These are phyloP conservation scores for Fusarium nematophilum DNA, from an alignment of 2,329 filamentous ascomycete genomes.

Conservation along the genomic window DNA sequence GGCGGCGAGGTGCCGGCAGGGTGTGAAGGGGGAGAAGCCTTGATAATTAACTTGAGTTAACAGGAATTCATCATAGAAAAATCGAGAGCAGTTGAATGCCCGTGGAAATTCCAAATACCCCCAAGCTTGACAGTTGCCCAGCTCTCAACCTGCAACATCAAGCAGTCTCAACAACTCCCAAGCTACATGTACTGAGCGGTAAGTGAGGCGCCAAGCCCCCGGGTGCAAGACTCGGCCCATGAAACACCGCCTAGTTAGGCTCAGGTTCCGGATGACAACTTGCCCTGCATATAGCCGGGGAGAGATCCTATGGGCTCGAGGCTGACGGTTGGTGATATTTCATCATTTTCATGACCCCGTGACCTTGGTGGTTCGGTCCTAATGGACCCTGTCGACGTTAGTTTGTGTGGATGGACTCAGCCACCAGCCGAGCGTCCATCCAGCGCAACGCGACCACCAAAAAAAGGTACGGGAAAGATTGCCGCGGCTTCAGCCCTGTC, in stretches of 20 bases:
- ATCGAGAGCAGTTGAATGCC: too few relatives aligned
- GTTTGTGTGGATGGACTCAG: too few relatives aligned
- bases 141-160: too few relatives aligned
- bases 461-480: conserved; percentile 3
- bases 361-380: conserved; percentile 22
- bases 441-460: not conserved
- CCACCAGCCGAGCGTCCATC: conserved; percentile 5
- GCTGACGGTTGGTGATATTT: conserved; percentile 33
- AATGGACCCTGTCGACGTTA: conserved; percentile 18
- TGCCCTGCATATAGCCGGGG: conserved; percentile 33
- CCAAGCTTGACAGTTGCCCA: too few relatives aligned
- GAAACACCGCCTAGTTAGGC: conserved; percentile 11
- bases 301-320: conserved; percentile 16
- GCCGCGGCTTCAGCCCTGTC: conserved; percentile 15
- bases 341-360: conserved; percentile 17
- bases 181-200: too few relatives aligned
- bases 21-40: too few relatives aligned
- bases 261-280: conserved; percentile 28
- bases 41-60: too few relatives aligned
- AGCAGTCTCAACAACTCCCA: too few relatives aligned
- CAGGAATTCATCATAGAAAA: too few relatives aligned
- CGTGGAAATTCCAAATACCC: too few relatives aligned
- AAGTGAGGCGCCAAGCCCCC: not conserved
- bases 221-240: conserved; percentile 2
- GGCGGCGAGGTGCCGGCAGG: too few relatives aligned